These are phyloP conservation scores for Trichosporon coremiiforme DNA, from an alignment of 1,284 basidiomycete genomes.

Conservation along the genomic window DNA sequence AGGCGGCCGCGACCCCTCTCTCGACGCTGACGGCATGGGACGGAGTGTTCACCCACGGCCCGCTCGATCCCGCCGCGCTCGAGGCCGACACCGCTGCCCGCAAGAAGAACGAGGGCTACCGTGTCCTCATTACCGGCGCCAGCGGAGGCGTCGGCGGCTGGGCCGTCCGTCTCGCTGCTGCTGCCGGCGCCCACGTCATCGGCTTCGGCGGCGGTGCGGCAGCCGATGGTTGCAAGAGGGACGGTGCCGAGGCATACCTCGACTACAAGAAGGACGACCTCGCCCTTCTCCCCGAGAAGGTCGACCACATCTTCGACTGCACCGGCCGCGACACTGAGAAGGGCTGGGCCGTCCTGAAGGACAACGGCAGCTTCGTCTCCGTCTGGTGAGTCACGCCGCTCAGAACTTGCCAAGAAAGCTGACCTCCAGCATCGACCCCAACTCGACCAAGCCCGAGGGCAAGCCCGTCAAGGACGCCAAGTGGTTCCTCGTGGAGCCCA, in stretches of 20 bases:
- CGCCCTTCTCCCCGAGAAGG: slow-evolving; percentile 15
- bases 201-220: background rate
- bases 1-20: slow-evolving; percentile 28
- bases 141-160: slow-evolving; percentile 23
- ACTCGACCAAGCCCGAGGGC: slow-evolving; percentile 16
- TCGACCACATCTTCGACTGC: slow-evolving; percentile 29
- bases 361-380: slow-evolving; percentile 25
- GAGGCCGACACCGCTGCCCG: background rate
- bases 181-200: slow-evolving; percentile 22
- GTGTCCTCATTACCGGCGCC: slow-evolving; percentile 27
- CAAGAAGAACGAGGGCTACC: background rate
- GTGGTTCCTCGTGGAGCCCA: slow-evolving; percentile 32
- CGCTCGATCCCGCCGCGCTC: slow-evolving; percentile 19
- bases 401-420: background rate
- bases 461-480: slow-evolving; percentile 14
- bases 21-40: slow-evolving; percentile 28
- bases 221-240: background rate
- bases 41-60: slow-evolving; percentile 26
- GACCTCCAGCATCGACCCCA: slow-evolving; percentile 20
- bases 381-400: slow-evolving; percentile 14
- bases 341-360: slow-evolving; percentile 25
- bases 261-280: slow-evolving; percentile 22
- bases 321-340: slow-evolving; percentile 19
- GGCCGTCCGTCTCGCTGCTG: slow-evolving; percentile 22
- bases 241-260: slow-evolving; percentile 23